Base-by-base conservation (phyloP, 1,284 basidiomycete species). In the Sporisorium reilianum region DNA sequence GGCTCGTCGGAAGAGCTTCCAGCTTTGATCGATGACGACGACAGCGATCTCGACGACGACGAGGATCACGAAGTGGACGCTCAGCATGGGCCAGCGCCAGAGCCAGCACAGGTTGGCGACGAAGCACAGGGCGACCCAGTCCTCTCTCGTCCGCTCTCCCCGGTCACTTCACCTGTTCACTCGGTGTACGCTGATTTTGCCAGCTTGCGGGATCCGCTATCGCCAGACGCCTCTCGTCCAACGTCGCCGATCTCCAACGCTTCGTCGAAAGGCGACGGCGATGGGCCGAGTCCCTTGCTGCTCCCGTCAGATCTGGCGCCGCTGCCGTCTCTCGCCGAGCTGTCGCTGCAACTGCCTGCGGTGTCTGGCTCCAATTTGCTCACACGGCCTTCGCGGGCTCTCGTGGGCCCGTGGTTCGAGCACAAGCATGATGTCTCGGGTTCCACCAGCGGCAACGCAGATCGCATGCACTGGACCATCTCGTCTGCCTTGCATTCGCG, bases 41-140 rank as follows among this genome's bases (percentile, higher is more conserved):
- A 76, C 54, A 72, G 74, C 62, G 74, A 76, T 38, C 20, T 61
- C 3, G 74, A 75, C 32, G 66, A 75, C 3, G 73, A 72, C 11
- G 69, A 69, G 16, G 66, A 76, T 6, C 67, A 66, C 12, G 71
- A 68, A n/a, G 65, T 52, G 6, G 55, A 57, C 14, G 62, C 51
- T 25, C 50, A 32, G 16, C 40, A 36, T 6, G 26, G 6, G 14
- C 41, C n/a, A 3, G 25, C 40, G 26, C 42, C 38, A 36, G 49
- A 62, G n/a, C 7, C 32, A 20, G 55, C 46, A 1, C 46, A 20
- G 10, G 41, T 23, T 8, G 12, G 30, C 1, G 45, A 36, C 9
- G 30, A 5, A 18, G 38, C n/a, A 9, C 26, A 42, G 2, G 54
- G 22, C 26, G 62, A 68, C 8, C 11, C 41, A 2, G 23, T 52